Conservation (phyloP, 2,329 filamentous ascomycete genomes). For the Hyphodiscus sp. region DNA sequence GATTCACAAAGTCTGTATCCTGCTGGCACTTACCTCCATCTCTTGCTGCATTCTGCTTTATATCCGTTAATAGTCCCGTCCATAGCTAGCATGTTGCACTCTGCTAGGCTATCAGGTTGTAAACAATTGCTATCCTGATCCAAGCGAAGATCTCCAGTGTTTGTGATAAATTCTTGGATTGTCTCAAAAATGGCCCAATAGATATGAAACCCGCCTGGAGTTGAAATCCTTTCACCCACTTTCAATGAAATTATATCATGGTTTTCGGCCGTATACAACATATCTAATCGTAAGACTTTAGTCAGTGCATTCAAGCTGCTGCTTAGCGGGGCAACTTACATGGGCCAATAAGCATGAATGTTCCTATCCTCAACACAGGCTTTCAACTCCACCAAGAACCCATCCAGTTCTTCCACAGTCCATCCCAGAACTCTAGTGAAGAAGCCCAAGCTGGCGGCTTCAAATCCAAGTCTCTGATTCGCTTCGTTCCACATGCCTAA, state of each 20-base stretch:
- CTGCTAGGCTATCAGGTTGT: too few species aligned
- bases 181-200: too few species aligned
- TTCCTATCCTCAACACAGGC: slow-evolving; percentile 1
- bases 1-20: too few species aligned
- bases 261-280: background rate
- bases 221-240: background rate
- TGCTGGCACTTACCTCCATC: too few species aligned
- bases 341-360: slow-evolving; percentile 5
- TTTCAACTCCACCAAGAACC: slow-evolving; percentile 1
- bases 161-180: too few species aligned
- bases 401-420: slow-evolving; percentile 11
- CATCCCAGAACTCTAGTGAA: slow-evolving; percentile 9
- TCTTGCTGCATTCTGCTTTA: too few species aligned
- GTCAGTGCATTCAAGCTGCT: background rate
- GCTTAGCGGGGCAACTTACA: background rate
- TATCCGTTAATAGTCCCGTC: too few species aligned
- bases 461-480: slow-evolving; percentile 5
- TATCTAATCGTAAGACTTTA: background rate
- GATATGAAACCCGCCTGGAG: too few species aligned
- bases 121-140: too few species aligned
- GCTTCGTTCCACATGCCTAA: slow-evolving; percentile 2
- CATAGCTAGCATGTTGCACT: too few species aligned
- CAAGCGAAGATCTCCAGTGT: too few species aligned
- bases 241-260: background rate
- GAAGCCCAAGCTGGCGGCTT: slow-evolving; percentile 8